Conservation (phyloP, 768 basidiomycete genomes). For the Favolaschia claudopus region DNA sequence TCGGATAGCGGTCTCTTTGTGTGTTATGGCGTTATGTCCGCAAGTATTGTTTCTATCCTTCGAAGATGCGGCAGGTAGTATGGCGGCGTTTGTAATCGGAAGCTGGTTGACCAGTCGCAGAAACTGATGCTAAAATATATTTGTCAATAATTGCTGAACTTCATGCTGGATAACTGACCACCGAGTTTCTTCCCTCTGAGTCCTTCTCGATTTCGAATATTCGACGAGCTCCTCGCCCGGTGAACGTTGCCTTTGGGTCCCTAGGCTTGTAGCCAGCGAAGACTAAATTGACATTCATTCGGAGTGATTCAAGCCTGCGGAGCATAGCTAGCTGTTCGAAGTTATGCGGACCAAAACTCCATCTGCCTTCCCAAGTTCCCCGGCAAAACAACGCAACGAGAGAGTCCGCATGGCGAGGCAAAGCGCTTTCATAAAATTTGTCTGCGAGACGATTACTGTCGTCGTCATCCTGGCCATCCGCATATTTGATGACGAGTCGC, state of each 20-base stretch:
- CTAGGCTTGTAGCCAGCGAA: background rate
- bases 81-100: background rate
- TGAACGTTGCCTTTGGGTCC: too few species aligned
- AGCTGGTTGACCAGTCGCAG: background rate
- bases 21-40: background rate
- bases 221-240: too few species aligned
- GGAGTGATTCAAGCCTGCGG: background rate
- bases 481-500: background rate
- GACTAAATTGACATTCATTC: conserved; percentile 1
- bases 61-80: background rate
- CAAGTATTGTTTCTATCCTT: background rate
- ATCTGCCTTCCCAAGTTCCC: background rate
- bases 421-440: background rate
- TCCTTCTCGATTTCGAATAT: too few species aligned
- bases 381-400: conserved; percentile 4
- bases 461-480: background rate
- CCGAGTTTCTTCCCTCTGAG: too few species aligned
- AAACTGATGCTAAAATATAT: conserved; percentile 1
- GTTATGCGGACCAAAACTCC: conserved; percentile 9
- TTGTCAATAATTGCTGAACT: too few species aligned
- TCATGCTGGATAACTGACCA: too few species aligned
- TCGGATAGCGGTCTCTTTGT: background rate
- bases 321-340: background rate
- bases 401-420: conserved; percentile 2
- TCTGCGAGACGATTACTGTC: background rate